Evolutionary conservation across 2,329 filamentous ascomycete genomes (phyloP).

Genomic region (Grosmannia penicillata): DNA sequence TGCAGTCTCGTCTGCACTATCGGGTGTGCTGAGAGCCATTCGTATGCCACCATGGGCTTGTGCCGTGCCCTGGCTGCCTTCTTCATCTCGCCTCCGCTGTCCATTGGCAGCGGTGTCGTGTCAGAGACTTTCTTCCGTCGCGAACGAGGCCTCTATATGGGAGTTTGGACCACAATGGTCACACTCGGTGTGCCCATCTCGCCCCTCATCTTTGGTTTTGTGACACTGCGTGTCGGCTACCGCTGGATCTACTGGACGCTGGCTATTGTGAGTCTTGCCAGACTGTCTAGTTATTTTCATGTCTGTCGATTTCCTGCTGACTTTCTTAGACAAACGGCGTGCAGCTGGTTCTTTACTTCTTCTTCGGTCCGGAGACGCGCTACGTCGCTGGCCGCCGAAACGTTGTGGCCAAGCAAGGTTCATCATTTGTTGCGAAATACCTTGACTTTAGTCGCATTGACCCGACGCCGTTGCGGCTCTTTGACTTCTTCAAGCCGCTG

Average conservation of each 20-base stretch:
- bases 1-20: slow-evolving; percentile 33
- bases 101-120: slow-evolving; percentile 40
- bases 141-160: slow-evolving; percentile 38
- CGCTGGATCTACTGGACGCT: slow-evolving; percentile 45
- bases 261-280: slow-evolving; percentile 27
- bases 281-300: not conserved
- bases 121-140: slow-evolving; percentile 42
- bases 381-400: slow-evolving; percentile 26
- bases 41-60: slow-evolving; percentile 32
- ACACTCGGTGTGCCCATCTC: slow-evolving; percentile 15
- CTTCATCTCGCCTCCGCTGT: slow-evolving; percentile 37
- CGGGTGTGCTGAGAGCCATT: slow-evolving; percentile 33
- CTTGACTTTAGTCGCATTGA: slow-evolving; percentile 34
- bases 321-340: slow-evolving; percentile 32
- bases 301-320: not conserved
- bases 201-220: slow-evolving; percentile 25
- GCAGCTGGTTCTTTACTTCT: slow-evolving; percentile 40
- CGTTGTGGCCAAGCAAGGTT: slow-evolving; percentile 9
- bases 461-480: slow-evolving; percentile 27
- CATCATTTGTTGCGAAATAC: slow-evolving; percentile 26
- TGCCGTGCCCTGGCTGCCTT: slow-evolving; percentile 36
- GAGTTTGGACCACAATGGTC: slow-evolving; percentile 34
- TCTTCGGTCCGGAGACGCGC: slow-evolving; percentile 38
- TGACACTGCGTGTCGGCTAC: slow-evolving; percentile 35
- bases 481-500: slow-evolving; percentile 36